A percentile compares a stretch with the other conserved stretches of the same genome.
These are phyloP conservation scores for Eucalyptus sideroxylon DNA, from an alignment of 345 rosid species.

Conservation along the genomic window DNA sequence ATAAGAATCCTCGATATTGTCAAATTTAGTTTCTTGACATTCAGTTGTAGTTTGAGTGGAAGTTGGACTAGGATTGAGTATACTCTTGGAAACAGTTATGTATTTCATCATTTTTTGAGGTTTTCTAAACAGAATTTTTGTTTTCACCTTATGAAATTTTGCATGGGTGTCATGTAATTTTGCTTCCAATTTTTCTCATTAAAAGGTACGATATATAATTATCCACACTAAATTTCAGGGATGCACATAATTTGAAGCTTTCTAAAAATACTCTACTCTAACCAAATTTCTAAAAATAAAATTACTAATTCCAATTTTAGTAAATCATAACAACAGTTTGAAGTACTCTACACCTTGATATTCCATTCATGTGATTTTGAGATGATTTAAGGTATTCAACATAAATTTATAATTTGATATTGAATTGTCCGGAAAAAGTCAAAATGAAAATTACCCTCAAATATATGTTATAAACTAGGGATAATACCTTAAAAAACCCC, in stretches of 20 bases:
- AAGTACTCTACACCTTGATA: neutral
- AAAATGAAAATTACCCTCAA: neutral
- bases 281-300: neutral
- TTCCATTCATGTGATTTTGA: neutral
- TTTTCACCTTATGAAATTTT: neutral
- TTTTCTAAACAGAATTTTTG: neutral
- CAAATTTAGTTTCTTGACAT: too few relatives aligned
- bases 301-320: neutral
- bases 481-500: too few relatives aligned
- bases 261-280: neutral
- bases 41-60: too few relatives aligned
- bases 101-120: neutral
- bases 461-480: neutral
- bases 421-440: fast-evolving
- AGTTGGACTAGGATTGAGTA: too few relatives aligned
- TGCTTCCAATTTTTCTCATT: neutral
- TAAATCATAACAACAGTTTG: neutral
- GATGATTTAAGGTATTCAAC: neutral
- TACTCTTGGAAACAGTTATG: neutral
- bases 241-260: neutral
- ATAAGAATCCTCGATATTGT: too few relatives aligned
- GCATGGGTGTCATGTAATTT: neutral
- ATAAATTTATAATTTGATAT: neutral
- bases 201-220: neutral
- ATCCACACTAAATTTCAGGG: neutral